Evolutionary conservation across 2,329 filamentous ascomycete species (phyloP), one percentile per base, ranked within the genome.

Genomic region (Aspergillus vadensis): DNA sequence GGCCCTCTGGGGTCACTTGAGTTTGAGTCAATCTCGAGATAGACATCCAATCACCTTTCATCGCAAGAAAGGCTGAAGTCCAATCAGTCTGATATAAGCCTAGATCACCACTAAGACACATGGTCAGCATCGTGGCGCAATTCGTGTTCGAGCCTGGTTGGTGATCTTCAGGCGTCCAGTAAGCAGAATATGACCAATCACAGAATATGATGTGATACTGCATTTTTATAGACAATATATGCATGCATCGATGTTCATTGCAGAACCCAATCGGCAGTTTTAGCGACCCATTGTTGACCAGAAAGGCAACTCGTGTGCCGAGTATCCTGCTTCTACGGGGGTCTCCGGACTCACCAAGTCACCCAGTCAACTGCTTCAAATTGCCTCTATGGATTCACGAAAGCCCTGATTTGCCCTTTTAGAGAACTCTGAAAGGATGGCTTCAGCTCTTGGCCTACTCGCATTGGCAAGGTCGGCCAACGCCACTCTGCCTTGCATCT

Each of bases 141-240:
- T 50, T 50, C 47, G 47, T 50, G 47, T 50, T 32, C 23, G 7
- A 19, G 23, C 47, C 25, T 14, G 25, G 47, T 50, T 50, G 47
- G 47, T 32, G 25, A 30, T 6, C 47, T 36, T 49, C 25, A 50
- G 47, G 47, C 47, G 47, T 50, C 47, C 47, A 50, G 23, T 15
- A 17, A 44, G 47, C 47, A 27, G 27, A n/a, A 50, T 50, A n/a
- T 50, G 47, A 50, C 47, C 23, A 32, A 50, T 50, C 47, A 50
- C 25, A 21, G 47, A 27, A 19, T 32, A 30, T 50, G 47, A 50
- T 50, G 47, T 50, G 47, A 50, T 50, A 27, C 23, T 30, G 25
- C 47, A 50, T 27, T 30, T 50, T 30, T 50, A 50, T 50, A 50
- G 47, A 49, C 47, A 50, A 50, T 50, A 50, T 50, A 50, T 50